Percentiles rank a stretch among this genome's conserved stretches.
Conservation (phyloP, 176 grass and related monocot species). For the Lolium rigidum region DNA sequence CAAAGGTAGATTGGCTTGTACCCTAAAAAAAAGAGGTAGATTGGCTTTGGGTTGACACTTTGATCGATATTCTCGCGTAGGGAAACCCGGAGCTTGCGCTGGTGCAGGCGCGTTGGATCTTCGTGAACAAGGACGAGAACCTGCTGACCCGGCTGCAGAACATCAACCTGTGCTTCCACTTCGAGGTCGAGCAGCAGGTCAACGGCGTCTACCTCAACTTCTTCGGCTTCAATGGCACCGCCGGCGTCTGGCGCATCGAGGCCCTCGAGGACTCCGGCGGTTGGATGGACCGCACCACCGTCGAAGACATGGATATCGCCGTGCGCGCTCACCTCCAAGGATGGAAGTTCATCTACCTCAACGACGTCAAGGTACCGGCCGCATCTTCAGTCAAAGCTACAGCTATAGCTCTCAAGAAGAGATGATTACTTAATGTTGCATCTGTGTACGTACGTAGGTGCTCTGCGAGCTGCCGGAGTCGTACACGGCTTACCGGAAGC, state of each 20-base stretch:
- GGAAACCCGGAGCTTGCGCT: constrained; percentile 80
- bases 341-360: constrained; percentile 98
- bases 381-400: neutral
- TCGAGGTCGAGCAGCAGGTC: constrained; percentile 99
- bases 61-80: constrained; percentile 18
- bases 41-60: neutral
- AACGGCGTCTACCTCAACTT: constrained; percentile 94
- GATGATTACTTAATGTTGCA: neutral
- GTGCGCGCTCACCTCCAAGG: constrained; percentile 88
- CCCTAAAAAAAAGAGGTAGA: no score
- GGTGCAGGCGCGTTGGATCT: constrained; percentile 93
- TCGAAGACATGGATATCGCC: constrained; percentile 99
- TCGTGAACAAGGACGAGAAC: constrained; percentile 98
- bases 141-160: constrained; percentile 94
- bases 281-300: constrained; percentile 97
- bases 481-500: constrained; percentile 87
- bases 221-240: constrained; percentile 98
- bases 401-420: neutral
- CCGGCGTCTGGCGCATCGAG: constrained; percentile 96
- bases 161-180: constrained; percentile 99
- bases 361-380: constrained; percentile 71
- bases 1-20: no score
- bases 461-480: constrained; percentile 94
- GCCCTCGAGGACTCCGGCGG: constrained; percentile 92
- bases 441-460: constrained; percentile 59